Conservation (phyloP, 441 rosid genomes). For the Pelargonium australe region DNA sequence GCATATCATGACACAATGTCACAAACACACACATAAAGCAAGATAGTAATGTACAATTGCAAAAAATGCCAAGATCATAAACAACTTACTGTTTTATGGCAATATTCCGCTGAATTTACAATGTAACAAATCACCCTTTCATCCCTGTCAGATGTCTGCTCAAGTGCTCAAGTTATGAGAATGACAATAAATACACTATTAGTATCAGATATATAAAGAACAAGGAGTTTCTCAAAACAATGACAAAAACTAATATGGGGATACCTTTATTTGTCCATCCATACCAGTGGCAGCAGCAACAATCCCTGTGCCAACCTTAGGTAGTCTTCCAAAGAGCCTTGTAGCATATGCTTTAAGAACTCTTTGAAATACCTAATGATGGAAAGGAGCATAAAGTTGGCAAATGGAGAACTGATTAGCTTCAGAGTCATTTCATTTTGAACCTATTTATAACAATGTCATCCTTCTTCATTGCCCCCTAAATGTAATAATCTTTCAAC, state of each 20-base stretch:
- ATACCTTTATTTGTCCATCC: slow-evolving; percentile 96
- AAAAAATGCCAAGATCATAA: slow-evolving; percentile 12
- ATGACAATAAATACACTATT: slow-evolving; percentile 21
- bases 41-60: slow-evolving; percentile 13
- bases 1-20: background rate
- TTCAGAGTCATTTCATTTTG: slow-evolving; percentile 10
- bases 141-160: slow-evolving; percentile 91
- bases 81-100: slow-evolving; percentile 76
- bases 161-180: slow-evolving; percentile 12
- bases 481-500: no score
- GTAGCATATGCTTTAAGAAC: slow-evolving; percentile 83
- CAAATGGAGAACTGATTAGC: slow-evolving; percentile 6
- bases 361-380: slow-evolving; percentile 83
- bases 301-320: slow-evolving; percentile 91
- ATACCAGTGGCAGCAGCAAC: slow-evolving; percentile 99
- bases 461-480: no score
- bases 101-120: slow-evolving; percentile 95
- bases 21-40: slow-evolving; percentile 9
- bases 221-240: slow-evolving; percentile 7
- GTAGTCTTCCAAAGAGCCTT: slow-evolving; percentile 80
- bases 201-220: slow-evolving; percentile 15
- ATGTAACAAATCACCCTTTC: slow-evolving; percentile 92
- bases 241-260: slow-evolving; percentile 2
- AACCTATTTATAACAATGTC: slow-evolving; percentile 2
- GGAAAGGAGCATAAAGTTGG: slow-evolving; percentile 13